Conservation (phyloP, 2,329 filamentous ascomycete genomes). For the Apiospora malaysiana region DNA sequence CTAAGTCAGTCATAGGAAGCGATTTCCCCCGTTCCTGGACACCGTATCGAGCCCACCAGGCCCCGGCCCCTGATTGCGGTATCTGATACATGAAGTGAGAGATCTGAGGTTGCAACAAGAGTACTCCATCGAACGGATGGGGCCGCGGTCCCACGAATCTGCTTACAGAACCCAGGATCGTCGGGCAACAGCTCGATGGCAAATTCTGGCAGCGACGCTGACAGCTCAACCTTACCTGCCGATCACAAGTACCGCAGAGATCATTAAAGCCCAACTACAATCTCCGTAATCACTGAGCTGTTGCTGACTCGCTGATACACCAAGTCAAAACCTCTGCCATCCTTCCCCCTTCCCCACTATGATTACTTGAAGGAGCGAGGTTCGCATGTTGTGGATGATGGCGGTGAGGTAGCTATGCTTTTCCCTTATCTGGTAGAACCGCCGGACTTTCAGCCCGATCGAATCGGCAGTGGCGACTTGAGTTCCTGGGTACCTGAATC, state of each 20-base stretch:
- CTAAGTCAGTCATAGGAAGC: not conserved
- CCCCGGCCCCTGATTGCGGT: not conserved
- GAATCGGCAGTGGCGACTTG: not conserved
- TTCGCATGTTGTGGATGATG: not conserved
- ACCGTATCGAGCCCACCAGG: not conserved
- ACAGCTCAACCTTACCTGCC: conserved; percentile 1
- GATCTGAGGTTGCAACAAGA: conserved; percentile 16
- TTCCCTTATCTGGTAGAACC: not conserved
- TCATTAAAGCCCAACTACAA: not conserved
- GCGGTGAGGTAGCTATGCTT: not conserved
- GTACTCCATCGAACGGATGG: conserved; percentile 17
- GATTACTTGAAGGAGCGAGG: not conserved
- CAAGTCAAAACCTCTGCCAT: not conserved
- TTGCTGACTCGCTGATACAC: conserved; percentile 1
- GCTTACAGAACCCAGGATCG: conserved; percentile 8
- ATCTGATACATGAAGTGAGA: not conserved
- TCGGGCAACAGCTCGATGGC: conserved; percentile 10
- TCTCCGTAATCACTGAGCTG: not conserved
- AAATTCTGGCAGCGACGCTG: not conserved
- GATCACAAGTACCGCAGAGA: not conserved
- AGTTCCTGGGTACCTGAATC: not conserved
- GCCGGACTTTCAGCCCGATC: not conserved
- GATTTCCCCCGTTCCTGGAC: not conserved
- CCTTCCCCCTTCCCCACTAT: not conserved
- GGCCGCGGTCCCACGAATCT: not conserved